Evolutionary conservation across 345 rosid species (phyloP), one percentile per base, ranked within the genome.

Genomic region (Excoecaria cochinchinensis): DNA sequence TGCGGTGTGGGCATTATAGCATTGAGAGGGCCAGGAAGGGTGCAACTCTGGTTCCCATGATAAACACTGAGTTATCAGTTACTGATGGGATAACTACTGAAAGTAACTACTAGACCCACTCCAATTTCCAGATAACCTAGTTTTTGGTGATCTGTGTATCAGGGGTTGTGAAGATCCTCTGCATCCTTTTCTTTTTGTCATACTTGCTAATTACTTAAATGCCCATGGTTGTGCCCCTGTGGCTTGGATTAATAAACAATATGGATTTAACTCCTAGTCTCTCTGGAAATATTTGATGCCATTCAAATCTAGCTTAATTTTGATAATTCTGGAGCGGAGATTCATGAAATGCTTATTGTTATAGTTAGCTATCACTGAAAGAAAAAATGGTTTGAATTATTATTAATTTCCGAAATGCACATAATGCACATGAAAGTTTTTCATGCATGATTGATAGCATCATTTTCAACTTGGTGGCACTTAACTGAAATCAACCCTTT

Each of bases 401-500:
- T 64, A 7, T 47, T 14, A 12, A 6, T 19, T 69, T 47, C 53
- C 5, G 12, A 12, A 19, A 24, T 50, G 42, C 31, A 48, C n/a
- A 21, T n/a, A 47, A 15, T 16, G 25, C 69, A 67, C 36, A 67
- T 51, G 17, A 47, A 24, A 0, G 39, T 19, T 22, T 7, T 61
- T 42, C 31, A 12, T n/a, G 50, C 48, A 52, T 12, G 21, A 4
- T n/a, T 73, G 53, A 14, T 44, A 22, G 42, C 38, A 12, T 55
- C 58, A 69, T 46, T 76, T 80, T 21, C 19, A 3, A 69, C 73
- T 53, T 10, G 38, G 38, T 1, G n/a, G 46, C 61, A n/a, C 52
- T 19, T 24, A 13, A 68, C 9, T 68, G 44, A 68, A 44, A 14
- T 6, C n/a, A 48, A 48, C 36, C 14, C 59, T 25, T 51, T 71